phyloP scores from a whole-genome alignment of 2,329 filamentous ascomycete genomes.

The Verticillium nubilum region DNA sequence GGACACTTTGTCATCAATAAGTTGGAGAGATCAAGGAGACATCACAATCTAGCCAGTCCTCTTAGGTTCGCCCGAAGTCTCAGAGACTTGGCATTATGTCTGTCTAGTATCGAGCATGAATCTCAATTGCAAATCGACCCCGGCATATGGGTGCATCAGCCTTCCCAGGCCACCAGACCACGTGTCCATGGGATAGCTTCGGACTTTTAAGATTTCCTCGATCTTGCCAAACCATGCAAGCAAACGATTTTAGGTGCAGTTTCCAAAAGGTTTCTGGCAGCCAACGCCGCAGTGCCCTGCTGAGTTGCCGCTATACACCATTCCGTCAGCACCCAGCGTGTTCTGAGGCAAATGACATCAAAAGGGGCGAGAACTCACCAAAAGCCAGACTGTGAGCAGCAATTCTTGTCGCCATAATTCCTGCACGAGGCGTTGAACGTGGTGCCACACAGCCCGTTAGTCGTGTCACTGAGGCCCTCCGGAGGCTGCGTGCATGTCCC shows the following conservation, averaged over 20 bases:
- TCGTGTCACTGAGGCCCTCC: conserved; percentile 20
- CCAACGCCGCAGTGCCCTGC: conserved; percentile 23
- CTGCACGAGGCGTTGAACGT: conserved; percentile 23
- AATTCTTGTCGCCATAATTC: conserved; percentile 24
- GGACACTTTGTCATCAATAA: too few relatives aligned
- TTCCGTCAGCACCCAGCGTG: conserved; percentile 5
- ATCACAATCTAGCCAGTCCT: too few relatives aligned
- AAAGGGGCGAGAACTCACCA: conserved; percentile 20
- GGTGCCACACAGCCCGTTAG: conserved; percentile 29
- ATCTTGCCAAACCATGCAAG: not conserved
- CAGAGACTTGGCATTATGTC: too few relatives aligned
- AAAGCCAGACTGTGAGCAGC: conserved; percentile 28
- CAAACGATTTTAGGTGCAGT: conserved; percentile 13
- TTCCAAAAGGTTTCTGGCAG: conserved; percentile 27
- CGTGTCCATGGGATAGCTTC: too few relatives aligned
- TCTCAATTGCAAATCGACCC: too few relatives aligned
- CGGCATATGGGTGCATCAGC: too few relatives aligned
- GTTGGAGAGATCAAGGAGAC: too few relatives aligned
- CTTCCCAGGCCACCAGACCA: too few relatives aligned
- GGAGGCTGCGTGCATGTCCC: conserved; percentile 23
- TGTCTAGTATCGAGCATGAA: too few relatives aligned
- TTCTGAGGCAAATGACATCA: not conserved
- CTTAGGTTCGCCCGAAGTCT: too few relatives aligned
- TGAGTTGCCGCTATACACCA: conserved; percentile 18
- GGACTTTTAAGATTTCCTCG: too few relatives aligned